Conservation (phyloP, 1,139 yeast genomes). For the Hyphopichia buzzinii region DNA sequence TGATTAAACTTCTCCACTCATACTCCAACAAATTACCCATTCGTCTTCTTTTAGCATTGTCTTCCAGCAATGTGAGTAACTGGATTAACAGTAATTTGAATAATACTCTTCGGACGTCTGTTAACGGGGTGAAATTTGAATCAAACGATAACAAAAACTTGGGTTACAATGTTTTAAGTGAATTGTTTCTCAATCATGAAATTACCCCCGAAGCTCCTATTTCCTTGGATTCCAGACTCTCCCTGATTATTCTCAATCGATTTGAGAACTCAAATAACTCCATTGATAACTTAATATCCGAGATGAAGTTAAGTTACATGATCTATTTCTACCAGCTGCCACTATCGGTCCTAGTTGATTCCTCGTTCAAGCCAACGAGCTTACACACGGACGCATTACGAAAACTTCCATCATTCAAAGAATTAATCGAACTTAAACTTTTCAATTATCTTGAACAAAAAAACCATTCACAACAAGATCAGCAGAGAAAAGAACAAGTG, state of each 20-base stretch:
- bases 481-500: background rate
- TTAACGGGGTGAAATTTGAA: slow-evolving; percentile 43
- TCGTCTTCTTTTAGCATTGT: slow-evolving; percentile 52
- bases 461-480: background rate
- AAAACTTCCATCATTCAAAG: slow-evolving; percentile 39
- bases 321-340: slow-evolving; percentile 72
- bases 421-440: slow-evolving; percentile 25
- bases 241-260: slow-evolving; percentile 36
- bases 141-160: slow-evolving; percentile 41
- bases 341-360: slow-evolving; percentile 39
- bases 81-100: slow-evolving; percentile 39
- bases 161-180: slow-evolving; percentile 37
- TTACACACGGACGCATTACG: slow-evolving; percentile 23
- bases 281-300: slow-evolving; percentile 51
- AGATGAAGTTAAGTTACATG: slow-evolving; percentile 64
- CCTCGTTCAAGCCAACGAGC: slow-evolving; percentile 6
- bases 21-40: slow-evolving; percentile 38
- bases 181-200: slow-evolving; percentile 30
- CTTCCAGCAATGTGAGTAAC: slow-evolving; percentile 38
- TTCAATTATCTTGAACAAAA: slow-evolving; percentile 7
- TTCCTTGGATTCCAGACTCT: slow-evolving; percentile 21
- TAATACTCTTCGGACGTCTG: slow-evolving; percentile 28
- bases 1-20: slow-evolving; percentile 46
- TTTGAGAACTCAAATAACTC: slow-evolving; percentile 45
- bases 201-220: slow-evolving; percentile 16